Base-by-base conservation (phyloP, 371 early-diverging fungal species). In the Quaeritorhiza haematococci region DNA sequence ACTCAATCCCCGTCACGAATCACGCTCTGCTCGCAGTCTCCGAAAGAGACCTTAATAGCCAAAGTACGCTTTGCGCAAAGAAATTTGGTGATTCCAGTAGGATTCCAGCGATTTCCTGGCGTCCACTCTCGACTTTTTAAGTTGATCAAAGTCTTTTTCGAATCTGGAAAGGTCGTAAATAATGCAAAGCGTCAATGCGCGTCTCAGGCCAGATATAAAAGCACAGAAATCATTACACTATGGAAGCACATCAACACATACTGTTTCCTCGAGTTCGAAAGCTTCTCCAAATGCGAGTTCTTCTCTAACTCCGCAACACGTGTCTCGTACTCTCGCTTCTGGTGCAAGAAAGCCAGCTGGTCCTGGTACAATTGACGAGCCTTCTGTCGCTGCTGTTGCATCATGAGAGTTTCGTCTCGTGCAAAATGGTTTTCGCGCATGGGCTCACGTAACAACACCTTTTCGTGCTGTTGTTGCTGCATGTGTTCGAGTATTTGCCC, bases 311-410 rank as follows among this genome's bases (percentile, higher is more conserved):
- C 71, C 2, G 67, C 59, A n/a, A 70, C 56, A 32, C 56, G 48
- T 8, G 3, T 21, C 53, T 67, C 70, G 46, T 71, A 71, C 45
- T 66, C 66, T 27, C 51, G 44, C n/a, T 61, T 49, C 55, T 74
- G 74, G 30, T 54, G 46, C 24, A 74, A 47, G 45, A 74, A 66
- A 17, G 68, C 69, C 26, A 74, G 44, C 55, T 74, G 74, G 53
- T 74, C 74, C 46, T 67, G 65, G 41, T 74, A 74, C 53, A 74
- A 56, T 56, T 74, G 71, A 46, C 62, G 59, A 24, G 74, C 74
- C 52, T 74, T 74, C 43, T 74, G 68, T 34, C 66, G 61, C 56
- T 71, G 68, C 49, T 74, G 68, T 38, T 68, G 51, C n/a, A 64
- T 44, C 71, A 71, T 71, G 17, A 71, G 49, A 33, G 52, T 68